Evolutionary conservation across 192 early-diverging fungal genomes (phyloP).

Genomic region (Kickxella alabastrina): DNA sequence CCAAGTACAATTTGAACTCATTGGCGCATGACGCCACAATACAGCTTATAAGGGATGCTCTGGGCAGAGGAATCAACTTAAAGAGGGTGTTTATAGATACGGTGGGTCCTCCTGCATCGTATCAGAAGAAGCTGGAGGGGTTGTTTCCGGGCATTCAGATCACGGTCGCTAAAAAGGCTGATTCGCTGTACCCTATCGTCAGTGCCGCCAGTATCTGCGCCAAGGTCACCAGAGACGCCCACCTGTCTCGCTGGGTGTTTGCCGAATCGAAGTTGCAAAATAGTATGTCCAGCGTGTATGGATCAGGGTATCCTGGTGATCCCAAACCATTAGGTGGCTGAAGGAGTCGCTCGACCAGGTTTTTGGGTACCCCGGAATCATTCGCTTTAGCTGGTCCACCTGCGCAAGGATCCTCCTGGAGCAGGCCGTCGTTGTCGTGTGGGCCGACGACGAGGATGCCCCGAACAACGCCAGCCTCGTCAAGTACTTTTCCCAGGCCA

Average conservation of each 20-base stretch:
- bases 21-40: conserved; percentile 95
- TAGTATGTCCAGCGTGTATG: conserved; percentile 59
- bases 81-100: conserved; percentile 89
- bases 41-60: conserved; percentile 63
- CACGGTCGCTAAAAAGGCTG: conserved; percentile 91
- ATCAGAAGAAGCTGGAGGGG: conserved; percentile 70
- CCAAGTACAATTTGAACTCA: conserved; percentile 88
- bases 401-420: conserved; percentile 69
- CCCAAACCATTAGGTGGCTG: conserved; percentile 90
- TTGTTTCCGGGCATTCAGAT: conserved; percentile 77
- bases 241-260: conserved; percentile 46
- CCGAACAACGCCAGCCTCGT: conserved; percentile 1
- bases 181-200: conserved; percentile 88
- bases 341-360: conserved; percentile 70
- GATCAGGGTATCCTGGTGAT: conserved; percentile 90
- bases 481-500: conserved; percentile 5
- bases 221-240: conserved; percentile 63
- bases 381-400: conserved; percentile 96
- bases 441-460: conserved; percentile 31
- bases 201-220: conserved; percentile 95
- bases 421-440: conserved; percentile 11
- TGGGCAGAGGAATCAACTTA: conserved; percentile 64
- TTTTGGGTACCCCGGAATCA: conserved; percentile 89
- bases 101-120: conserved; percentile 86
- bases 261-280: conserved; percentile 36